Conservation (phyloP, 345 rosid genomes). For the Eucalyptus leucophloia region DNA sequence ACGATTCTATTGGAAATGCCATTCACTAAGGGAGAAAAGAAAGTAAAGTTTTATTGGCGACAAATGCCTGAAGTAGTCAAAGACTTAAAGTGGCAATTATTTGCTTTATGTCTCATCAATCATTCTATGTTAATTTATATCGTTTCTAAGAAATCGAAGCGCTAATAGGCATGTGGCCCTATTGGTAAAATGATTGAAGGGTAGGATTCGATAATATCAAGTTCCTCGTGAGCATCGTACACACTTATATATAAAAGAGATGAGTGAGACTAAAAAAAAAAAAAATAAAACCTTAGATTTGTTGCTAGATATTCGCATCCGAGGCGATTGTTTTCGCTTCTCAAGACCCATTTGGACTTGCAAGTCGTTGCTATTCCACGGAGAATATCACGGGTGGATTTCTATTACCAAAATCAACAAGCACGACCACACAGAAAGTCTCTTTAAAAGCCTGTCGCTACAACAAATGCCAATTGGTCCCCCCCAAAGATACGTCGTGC, state of each 20-base stretch:
- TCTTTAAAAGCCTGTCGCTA: neutral
- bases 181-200: too few species aligned
- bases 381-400: neutral
- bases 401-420: neutral
- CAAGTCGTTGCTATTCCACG: neutral
- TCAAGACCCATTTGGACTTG: neutral
- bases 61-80: neutral
- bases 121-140: neutral
- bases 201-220: too few species aligned
- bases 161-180: fast-evolving
- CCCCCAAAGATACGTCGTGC: neutral
- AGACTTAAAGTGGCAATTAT: neutral
- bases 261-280: neutral
- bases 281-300: neutral
- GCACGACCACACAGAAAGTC: neutral
- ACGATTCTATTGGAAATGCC: neutral
- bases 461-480: neutral
- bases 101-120: neutral
- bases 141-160: neutral
- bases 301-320: neutral
- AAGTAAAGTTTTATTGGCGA: neutral
- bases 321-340: neutral
- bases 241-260: too few species aligned
- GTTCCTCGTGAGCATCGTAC: too few species aligned
- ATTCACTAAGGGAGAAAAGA: neutral